phyloP scores from a whole-genome alignment of 2,329 filamentous ascomycete genomes.

The Alternaria panax region DNA sequence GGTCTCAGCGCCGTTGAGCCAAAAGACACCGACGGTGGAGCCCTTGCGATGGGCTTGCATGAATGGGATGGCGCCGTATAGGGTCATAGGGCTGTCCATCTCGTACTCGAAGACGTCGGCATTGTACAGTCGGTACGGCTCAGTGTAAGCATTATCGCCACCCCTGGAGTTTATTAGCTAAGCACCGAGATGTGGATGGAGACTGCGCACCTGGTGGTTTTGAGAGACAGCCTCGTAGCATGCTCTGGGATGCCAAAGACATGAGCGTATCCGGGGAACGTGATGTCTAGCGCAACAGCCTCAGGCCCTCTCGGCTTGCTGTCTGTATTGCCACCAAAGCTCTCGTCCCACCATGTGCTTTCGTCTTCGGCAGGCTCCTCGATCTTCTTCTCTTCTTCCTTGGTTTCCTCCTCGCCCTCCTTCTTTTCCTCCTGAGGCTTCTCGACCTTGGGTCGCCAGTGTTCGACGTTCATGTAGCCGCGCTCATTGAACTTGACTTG shows the following conservation, averaged over 20 bases:
- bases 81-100: constrained; percentile 95
- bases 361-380: constrained; percentile 69
- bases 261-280: constrained; percentile 88
- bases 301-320: constrained; percentile 94
- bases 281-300: constrained; percentile 88
- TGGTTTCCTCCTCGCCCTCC: constrained; percentile 56
- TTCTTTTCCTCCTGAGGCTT: constrained; percentile 55
- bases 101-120: constrained; percentile 98
- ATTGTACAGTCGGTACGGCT: constrained; percentile 96
- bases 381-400: constrained; percentile 54
- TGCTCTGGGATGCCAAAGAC: constrained; percentile 96
- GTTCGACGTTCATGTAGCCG: constrained; percentile 91
- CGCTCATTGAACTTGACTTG: constrained; percentile 90
- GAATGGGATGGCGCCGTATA: constrained; percentile 96
- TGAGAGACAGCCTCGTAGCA: constrained; percentile 84
- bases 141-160: constrained; percentile 80
- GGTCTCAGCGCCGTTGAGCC: constrained; percentile 95
- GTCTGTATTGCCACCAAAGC: constrained; percentile 94
- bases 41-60: constrained; percentile 97
- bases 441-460: constrained; percentile 90
- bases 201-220: constrained; percentile 73
- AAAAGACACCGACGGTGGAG: constrained; percentile 94
- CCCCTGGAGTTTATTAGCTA: constrained; percentile 58
- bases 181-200: not conserved
- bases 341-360: constrained; percentile 97